These are phyloP conservation scores for Wickerhamomyces canadensis DNA, from an alignment of 805 yeast species.

Conservation along the genomic window DNA sequence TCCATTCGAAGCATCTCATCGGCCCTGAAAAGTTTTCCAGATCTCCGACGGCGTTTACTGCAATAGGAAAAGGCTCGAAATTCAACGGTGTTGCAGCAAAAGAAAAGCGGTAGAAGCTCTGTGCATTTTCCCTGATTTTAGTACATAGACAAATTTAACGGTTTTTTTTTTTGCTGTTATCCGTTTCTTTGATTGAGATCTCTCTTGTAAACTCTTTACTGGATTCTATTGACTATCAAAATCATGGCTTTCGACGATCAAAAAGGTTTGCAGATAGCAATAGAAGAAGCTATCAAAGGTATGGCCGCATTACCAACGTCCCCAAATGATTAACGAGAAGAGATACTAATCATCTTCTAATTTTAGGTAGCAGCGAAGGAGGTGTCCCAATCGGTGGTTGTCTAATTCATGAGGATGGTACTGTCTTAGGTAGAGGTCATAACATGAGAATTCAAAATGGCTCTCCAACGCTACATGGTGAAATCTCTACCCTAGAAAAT, in stretches of 20 bases:
- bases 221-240: neutral
- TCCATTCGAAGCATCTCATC: no score
- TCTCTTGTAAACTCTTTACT: no score
- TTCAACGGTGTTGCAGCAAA: no score
- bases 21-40: no score
- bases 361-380: constrained; percentile 74
- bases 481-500: constrained; percentile 80
- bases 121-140: no score
- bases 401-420: constrained; percentile 68
- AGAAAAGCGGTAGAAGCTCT: no score
- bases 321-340: neutral
- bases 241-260: constrained; percentile 54
- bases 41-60: no score
- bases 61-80: no score
- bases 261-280: constrained; percentile 62
- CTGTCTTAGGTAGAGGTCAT: constrained; percentile 82
- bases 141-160: no score
- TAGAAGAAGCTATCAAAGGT: constrained; percentile 66
- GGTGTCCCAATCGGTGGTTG: constrained; percentile 90
- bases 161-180: no score
- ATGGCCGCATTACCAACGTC: constrained; percentile 3
- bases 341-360: neutral
- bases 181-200: no score
- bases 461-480: constrained; percentile 87
- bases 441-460: constrained; percentile 83